A percentile compares a stretch with the other conserved stretches of the same genome.
These are phyloP conservation scores for Glaciozyma antarctica DNA, from an alignment of 768 basidiomycete species.

Conservation along the genomic window DNA sequence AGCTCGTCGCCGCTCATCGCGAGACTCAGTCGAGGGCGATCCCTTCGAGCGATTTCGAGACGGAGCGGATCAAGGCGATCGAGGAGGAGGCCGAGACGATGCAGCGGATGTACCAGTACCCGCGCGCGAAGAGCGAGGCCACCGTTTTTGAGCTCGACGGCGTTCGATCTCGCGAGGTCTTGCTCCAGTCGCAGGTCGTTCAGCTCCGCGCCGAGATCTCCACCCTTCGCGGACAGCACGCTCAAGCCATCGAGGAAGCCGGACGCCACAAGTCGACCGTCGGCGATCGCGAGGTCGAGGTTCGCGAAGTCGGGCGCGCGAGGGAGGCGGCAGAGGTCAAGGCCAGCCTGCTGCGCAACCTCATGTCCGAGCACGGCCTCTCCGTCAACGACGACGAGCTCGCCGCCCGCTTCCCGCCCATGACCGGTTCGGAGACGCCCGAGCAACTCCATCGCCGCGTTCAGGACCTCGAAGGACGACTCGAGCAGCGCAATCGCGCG, in stretches of 20 bases:
- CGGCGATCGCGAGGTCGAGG: constrained; percentile 54
- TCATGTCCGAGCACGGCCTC: constrained; percentile 81
- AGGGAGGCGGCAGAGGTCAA: constrained; percentile 62
- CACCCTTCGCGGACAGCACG: constrained; percentile 62
- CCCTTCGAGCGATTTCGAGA: not conserved
- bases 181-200: constrained; percentile 62
- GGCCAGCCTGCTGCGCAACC: constrained; percentile 66
- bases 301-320: constrained; percentile 57
- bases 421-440: constrained; percentile 39
- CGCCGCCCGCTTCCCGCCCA: constrained; percentile 19
- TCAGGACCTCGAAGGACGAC: constrained; percentile 64
- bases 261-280: constrained; percentile 64
- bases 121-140: constrained; percentile 5
- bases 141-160: constrained; percentile 24
- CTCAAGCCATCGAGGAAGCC: constrained; percentile 56
- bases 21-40: not conserved
- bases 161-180: constrained; percentile 18
- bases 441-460: constrained; percentile 42
- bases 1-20: constrained; percentile 14
- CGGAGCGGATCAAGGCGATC: constrained; percentile 18
- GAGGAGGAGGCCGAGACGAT: constrained; percentile 24
- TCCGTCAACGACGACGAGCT: constrained; percentile 63
- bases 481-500: constrained; percentile 78
- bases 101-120: constrained; percentile 22
- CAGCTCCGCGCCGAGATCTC: constrained; percentile 77